Percentiles rank a stretch among this genome's conserved stretches.
Conservation (phyloP, 257 asterid genomes). For the Mitragyna speciosa region DNA sequence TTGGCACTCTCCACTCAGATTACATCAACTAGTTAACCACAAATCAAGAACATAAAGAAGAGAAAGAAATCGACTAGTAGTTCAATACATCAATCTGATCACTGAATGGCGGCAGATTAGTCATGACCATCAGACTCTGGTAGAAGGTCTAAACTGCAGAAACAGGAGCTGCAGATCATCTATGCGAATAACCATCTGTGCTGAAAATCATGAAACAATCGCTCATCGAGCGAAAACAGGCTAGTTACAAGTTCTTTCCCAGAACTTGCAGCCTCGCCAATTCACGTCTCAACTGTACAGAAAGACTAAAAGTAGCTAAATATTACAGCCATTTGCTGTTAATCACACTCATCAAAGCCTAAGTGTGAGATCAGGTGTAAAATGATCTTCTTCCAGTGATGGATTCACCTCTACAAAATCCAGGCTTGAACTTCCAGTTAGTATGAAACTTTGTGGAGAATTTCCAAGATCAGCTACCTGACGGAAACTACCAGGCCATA, state of each 20-base stretch:
- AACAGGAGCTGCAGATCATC: background rate
- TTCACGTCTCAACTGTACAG: constrained; percentile 25
- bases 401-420: constrained; percentile 25
- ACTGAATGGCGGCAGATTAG: background rate
- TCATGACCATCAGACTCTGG: background rate
- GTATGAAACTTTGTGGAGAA: constrained; percentile 25
- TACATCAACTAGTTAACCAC: constrained; percentile 6
- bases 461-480: constrained; percentile 22
- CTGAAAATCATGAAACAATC: constrained; percentile 13
- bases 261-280: constrained; percentile 14
- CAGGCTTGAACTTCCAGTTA: constrained; percentile 26
- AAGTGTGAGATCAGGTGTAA: constrained; percentile 56
- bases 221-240: background rate
- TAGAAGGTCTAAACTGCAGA: background rate
- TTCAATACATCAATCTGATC: constrained; percentile 9
- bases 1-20: background rate
- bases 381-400: constrained; percentile 25
- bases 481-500: constrained; percentile 67
- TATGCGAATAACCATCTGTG: background rate
- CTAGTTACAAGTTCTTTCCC: background rate
- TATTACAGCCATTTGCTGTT: constrained; percentile 13
- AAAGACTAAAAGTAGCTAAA: constrained; percentile 14
- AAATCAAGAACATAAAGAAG: background rate
- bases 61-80: background rate
- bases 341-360: constrained; percentile 40